phyloP scores from a whole-genome alignment of 495 filamentous ascomycete genomes.

The Tuber microsphaerosporum region DNA sequence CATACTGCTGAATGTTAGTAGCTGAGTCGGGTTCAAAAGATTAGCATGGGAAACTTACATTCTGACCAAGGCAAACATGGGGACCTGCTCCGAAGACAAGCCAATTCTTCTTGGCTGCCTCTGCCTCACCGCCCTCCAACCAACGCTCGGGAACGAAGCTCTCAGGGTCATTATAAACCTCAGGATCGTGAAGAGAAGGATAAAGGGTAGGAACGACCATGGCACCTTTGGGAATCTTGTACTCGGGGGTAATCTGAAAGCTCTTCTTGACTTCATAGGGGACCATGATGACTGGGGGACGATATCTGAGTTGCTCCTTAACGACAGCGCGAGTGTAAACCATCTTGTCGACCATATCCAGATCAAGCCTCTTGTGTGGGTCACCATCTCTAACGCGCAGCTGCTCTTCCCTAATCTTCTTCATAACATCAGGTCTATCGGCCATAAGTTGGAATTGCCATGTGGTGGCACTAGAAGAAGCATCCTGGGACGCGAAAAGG shows the following conservation, averaged over 20 bases:
- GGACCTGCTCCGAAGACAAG: slow-evolving; percentile 93
- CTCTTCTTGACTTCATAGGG: slow-evolving; percentile 91
- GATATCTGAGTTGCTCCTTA: slow-evolving; percentile 88
- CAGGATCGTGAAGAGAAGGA: slow-evolving; percentile 84
- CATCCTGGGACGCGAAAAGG: slow-evolving; percentile 95
- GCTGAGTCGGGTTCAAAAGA: neutral
- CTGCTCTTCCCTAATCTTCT: slow-evolving; percentile 89
- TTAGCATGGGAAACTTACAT: slow-evolving; percentile 32
- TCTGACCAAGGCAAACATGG: slow-evolving; percentile 94
- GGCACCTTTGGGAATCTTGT: slow-evolving; percentile 84
- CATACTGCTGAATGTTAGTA: slow-evolving; percentile 50
- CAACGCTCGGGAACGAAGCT: slow-evolving; percentile 86
- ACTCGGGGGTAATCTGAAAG: slow-evolving; percentile 82
- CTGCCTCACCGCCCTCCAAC: slow-evolving; percentile 81
- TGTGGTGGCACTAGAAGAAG: slow-evolving; percentile 82
- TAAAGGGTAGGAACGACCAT: slow-evolving; percentile 93
- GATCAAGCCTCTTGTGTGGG: slow-evolving; percentile 57
- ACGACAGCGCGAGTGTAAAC: slow-evolving; percentile 87
- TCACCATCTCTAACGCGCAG: slow-evolving; percentile 70
- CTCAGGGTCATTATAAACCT: slow-evolving; percentile 85
- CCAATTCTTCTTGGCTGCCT: slow-evolving; percentile 87
- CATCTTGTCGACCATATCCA: slow-evolving; percentile 83
- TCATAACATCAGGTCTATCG: slow-evolving; percentile 83
- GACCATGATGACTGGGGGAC: slow-evolving; percentile 96
- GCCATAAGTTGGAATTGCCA: slow-evolving; percentile 96